A percentile compares a stretch with the other conserved stretches of the same genome.
These are phyloP conservation scores for Populus alba DNA, from an alignment of 345 rosid genomes.

Conservation along the genomic window DNA sequence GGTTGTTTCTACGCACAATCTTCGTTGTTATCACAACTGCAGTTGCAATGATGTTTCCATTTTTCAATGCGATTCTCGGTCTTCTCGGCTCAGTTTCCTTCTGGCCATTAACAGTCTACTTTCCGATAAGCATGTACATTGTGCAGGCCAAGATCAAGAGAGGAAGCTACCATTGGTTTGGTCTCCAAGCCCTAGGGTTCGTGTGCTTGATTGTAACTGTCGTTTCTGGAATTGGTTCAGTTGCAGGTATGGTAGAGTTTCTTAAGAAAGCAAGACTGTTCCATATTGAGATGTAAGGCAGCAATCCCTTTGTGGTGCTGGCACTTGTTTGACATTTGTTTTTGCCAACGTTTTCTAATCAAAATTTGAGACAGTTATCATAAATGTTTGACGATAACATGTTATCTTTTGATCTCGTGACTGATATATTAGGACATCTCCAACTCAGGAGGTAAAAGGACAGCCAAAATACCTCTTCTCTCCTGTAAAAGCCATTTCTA, in stretches of 20 bases:
- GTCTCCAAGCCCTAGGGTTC: constrained; percentile 3
- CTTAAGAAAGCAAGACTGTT: constrained; percentile 16
- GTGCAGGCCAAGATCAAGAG: constrained; percentile 14
- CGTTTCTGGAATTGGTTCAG: constrained; percentile 15
- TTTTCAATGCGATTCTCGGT: constrained; percentile 24
- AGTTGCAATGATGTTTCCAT: constrained; percentile 32
- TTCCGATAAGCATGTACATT: constrained; percentile 16
- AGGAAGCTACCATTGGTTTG: constrained; percentile 3
- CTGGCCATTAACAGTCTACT: constrained; percentile 19
- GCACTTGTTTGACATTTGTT: no score
- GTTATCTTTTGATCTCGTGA: no score
- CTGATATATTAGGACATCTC: no score
- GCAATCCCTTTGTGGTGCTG: no score
- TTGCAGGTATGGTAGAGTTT: constrained; percentile 18
- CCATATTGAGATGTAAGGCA: constrained; percentile 3
- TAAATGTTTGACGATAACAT: no score
- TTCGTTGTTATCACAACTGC: constrained; percentile 26
- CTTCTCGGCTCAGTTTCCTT: constrained; percentile 18
- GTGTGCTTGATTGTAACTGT: constrained; percentile 11
- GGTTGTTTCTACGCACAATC: constrained; percentile 13
- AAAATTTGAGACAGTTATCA: no score
- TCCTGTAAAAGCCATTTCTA: no score
- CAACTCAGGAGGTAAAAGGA: no score
- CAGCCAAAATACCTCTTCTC: no score
- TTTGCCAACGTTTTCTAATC: no score